phyloP scores from a whole-genome alignment of 495 filamentous ascomycete species.

The Corynascus novoguineensis region DNA sequence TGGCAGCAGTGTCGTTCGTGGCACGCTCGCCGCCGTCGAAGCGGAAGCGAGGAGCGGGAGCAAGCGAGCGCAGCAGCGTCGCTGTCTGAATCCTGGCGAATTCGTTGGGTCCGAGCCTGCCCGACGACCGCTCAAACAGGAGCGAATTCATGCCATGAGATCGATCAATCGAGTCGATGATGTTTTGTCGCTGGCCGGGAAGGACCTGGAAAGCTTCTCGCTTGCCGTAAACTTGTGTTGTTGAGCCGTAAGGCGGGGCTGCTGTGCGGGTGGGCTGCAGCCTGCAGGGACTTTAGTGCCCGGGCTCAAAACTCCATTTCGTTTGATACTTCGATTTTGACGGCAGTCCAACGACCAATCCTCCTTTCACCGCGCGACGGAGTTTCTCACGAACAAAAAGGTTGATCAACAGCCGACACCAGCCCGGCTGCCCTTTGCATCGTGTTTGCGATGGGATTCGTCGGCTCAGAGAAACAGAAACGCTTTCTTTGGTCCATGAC shows the following conservation, averaged over 20 bases:
- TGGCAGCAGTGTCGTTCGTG: constrained; percentile 8
- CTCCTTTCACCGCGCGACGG: too few species aligned
- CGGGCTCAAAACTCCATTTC: too few species aligned
- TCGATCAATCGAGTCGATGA: not conserved
- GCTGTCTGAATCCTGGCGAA: constrained; percentile 61
- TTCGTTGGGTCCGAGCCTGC: constrained; percentile 52
- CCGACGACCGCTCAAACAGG: constrained; percentile 65
- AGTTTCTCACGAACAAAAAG: too few species aligned
- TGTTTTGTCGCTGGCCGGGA: not conserved
- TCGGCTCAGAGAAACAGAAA: not conserved
- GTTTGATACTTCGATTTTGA: too few species aligned
- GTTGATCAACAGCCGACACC: not conserved
- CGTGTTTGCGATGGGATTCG: not conserved
- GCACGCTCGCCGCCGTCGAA: constrained; percentile 57
- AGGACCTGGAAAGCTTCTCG: too few species aligned
- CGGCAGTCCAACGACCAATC: too few species aligned
- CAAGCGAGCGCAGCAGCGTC: constrained; percentile 50
- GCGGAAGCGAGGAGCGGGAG: constrained; percentile 55
- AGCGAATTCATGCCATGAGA: constrained; percentile 65
- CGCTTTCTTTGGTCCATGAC: not conserved
- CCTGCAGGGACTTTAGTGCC: too few species aligned
- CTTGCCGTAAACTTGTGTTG: not conserved
- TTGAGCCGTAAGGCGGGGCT: too few species aligned
- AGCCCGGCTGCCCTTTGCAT: too few species aligned
- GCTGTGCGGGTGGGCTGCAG: too few species aligned